Base-by-base conservation (phyloP, 345 rosid genomes). In the Crucihimalaya himalaica region DNA sequence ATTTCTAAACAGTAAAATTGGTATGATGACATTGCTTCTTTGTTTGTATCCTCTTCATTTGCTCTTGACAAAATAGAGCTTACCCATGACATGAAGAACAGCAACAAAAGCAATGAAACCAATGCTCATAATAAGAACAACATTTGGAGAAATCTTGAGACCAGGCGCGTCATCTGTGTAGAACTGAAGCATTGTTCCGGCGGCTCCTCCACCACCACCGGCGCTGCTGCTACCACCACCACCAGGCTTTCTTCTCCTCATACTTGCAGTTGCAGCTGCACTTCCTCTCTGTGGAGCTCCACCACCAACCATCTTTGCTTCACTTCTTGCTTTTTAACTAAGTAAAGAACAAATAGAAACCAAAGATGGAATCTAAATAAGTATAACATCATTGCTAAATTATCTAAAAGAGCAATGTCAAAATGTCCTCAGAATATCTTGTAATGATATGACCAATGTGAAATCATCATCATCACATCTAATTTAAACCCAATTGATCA, bases 21-120 rank as follows among this genome's bases (percentile, higher is more conserved):
- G 57, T 15, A 32, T 13, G 11, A 31, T 32, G 53, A 16, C 8
- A 67, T 67, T 20, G 68, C 61, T 51, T 28, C 4, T 34, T 8
- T 31, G 55, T 48, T 31, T 16, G 31, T 68, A 14, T 29, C 16
- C 15, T 35, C 63, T 62, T 66, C 46, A 51, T 68, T 67, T 50
- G 53, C 55, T 74, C n/a, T 80, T 85, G 53, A 84, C 96, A 56
- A 91, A 85, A 71, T 89, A 89, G 20, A 89, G 88, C 81, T 88
- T 91, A 5, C 96, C 97, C 75, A 82, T 83, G 39, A 89, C 96
- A 79, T 94, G 98, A 43, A 94, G 97, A 54, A 89, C 18, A 28
- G 93, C 86, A 31, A 93, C 97, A 59, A 93, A 93, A 15, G 93
- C 97, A n/a, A 94, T 91, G 87, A 94, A 91, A 43, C 98, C 96